These are phyloP conservation scores for Xylaria sp. DNA, from an alignment of 2,329 filamentous ascomycete genomes.

Conservation along the genomic window DNA sequence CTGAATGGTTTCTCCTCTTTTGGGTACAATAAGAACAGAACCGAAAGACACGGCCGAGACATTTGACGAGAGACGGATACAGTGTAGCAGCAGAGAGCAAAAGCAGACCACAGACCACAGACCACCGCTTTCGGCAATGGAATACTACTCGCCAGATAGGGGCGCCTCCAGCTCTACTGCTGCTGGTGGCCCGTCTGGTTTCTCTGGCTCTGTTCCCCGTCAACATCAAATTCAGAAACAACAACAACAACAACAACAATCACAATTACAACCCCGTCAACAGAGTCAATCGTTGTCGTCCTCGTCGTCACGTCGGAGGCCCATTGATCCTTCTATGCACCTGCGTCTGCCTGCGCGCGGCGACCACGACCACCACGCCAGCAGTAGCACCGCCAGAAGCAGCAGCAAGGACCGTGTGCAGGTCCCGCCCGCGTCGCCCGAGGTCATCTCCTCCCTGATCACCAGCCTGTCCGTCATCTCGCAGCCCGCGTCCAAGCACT, in stretches of 20 bases:
- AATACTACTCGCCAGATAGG: constrained; percentile 29
- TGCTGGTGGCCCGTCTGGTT: background rate
- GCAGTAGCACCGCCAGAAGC: constrained; percentile 27
- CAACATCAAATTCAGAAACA: background rate
- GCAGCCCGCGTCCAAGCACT: constrained; percentile 74
- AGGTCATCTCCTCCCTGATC: constrained; percentile 76
- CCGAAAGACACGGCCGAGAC: constrained; percentile 14
- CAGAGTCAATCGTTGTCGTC: background rate
- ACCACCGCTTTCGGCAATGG: constrained; percentile 13
- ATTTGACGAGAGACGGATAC: background rate
- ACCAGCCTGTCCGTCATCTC: constrained; percentile 76
- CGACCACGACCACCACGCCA: constrained; percentile 39
- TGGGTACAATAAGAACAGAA: background rate
- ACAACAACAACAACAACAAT: background rate
- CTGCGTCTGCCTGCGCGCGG: constrained; percentile 42
- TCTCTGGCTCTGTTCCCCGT: background rate
- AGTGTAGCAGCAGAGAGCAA: background rate
- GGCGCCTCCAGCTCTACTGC: constrained; percentile 17
- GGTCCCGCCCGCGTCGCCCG: constrained; percentile 67
- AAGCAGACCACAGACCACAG: background rate
- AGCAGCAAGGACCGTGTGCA: constrained; percentile 37
- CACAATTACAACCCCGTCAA: constrained; percentile 35
- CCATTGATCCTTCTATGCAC: constrained; percentile 49
- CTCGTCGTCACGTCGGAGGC: constrained; percentile 48
- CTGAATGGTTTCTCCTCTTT: background rate